Conservation (phyloP, 768 basidiomycete species). For the Mycena rosella region DNA sequence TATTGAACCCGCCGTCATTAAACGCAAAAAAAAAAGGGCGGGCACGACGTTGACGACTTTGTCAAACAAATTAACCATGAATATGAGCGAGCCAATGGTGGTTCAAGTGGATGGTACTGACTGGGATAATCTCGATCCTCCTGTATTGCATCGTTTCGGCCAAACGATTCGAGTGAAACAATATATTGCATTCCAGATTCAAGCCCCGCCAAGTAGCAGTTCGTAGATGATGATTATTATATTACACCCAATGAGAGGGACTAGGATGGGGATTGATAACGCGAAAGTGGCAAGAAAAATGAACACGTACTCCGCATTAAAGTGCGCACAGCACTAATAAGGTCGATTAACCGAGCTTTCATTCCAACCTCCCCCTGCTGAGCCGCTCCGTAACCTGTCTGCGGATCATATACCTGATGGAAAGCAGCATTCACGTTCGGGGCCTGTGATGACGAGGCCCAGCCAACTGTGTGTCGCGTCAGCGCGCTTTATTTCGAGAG, state of each 20-base stretch:
- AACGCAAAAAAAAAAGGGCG: constrained; percentile 61
- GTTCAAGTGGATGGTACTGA: constrained; percentile 17
- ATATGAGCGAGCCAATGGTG: constrained; percentile 71
- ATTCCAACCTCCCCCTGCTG: constrained; percentile 74
- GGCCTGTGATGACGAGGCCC: constrained; percentile 80
- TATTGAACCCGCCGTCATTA: not conserved
- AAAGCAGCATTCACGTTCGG: constrained; percentile 69
- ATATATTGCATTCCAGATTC: constrained; percentile 32
- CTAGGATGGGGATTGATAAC: constrained; percentile 55
- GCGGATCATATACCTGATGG: constrained; percentile 74
- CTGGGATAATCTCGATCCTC: not conserved
- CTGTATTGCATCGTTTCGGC: not conserved
- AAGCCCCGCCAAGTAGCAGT: constrained; percentile 68
- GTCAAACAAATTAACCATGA: constrained; percentile 81
- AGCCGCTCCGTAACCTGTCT: constrained; percentile 67
- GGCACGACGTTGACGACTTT: constrained; percentile 82
- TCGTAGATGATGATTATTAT: constrained; percentile 90
- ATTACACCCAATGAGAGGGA: constrained; percentile 93
- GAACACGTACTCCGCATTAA: constrained; percentile 92
- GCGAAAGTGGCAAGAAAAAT: constrained; percentile 10
- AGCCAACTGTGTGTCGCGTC: constrained; percentile 76
- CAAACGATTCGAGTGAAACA: not conserved
- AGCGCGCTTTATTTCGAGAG: not conserved
- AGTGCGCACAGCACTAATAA: constrained; percentile 95
- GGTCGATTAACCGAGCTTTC: constrained; percentile 89